phyloP scores from a whole-genome alignment of 1,284 basidiomycete species.

The Sanghuangporus baumii region DNA sequence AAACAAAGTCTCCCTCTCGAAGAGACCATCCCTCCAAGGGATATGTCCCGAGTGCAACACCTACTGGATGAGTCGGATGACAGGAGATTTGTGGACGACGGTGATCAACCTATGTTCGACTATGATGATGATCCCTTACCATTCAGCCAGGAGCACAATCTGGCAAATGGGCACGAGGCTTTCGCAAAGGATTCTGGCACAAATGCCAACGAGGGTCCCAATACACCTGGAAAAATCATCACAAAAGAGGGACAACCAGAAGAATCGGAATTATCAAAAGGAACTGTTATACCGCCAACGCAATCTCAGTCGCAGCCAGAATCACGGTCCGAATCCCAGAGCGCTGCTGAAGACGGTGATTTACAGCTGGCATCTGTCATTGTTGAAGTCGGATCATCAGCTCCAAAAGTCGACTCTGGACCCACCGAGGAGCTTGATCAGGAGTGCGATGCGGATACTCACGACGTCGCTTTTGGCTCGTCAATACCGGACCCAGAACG shows the following conservation, averaged over 20 bases:
- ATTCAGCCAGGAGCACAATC: not conserved
- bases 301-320: constrained; percentile 10
- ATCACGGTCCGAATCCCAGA: not conserved
- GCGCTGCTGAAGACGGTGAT: not conserved
- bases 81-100: not conserved
- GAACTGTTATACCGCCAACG: constrained; percentile 10
- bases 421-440: not conserved
- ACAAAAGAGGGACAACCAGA: not conserved
- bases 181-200: not conserved
- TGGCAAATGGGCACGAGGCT: not conserved
- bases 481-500: not conserved
- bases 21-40: too few species aligned
- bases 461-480: not conserved
- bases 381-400: constrained; percentile 4
- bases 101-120: not conserved
- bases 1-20: not conserved
- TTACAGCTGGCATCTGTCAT: not conserved
- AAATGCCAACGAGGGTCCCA: not conserved
- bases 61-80: not conserved
- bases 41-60: not conserved
- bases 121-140: not conserved
- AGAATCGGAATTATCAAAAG: not conserved
- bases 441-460: not conserved
- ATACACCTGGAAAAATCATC: not conserved
- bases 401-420: not conserved